These are phyloP conservation scores for Cyclocybe cylindracea DNA, from an alignment of 768 basidiomycete species.

Conservation along the genomic window DNA sequence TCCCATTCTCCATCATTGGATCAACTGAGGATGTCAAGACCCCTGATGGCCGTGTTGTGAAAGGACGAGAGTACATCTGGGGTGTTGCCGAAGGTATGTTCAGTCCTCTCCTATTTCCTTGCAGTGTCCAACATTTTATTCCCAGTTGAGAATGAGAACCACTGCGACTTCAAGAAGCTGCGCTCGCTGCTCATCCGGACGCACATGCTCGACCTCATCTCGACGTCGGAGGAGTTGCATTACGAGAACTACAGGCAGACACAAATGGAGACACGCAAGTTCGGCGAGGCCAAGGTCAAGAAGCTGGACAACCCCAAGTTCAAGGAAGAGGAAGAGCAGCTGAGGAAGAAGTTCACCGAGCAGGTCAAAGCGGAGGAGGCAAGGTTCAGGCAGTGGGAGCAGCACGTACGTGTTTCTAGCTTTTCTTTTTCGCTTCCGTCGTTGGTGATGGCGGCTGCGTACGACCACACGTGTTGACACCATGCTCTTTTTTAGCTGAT, in stretches of 20 bases:
- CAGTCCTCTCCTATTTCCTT: not conserved
- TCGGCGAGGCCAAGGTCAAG: conserved; percentile 97
- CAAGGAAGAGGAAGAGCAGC: conserved; percentile 97
- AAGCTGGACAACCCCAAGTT: conserved; percentile 99
- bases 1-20: conserved; percentile 99
- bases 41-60: conserved; percentile 87
- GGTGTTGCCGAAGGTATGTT: conserved; percentile 95
- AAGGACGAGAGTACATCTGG: conserved; percentile 98
- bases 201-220: conserved; percentile 98
- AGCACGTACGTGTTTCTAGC: conserved; percentile 68
- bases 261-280: conserved; percentile 99
- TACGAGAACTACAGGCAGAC: conserved; percentile 98
- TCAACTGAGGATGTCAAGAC: conserved; percentile 94
- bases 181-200: conserved; percentile 94
- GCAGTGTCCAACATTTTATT: not conserved
- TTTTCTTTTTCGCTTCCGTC: conserved; percentile 2
- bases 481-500: conserved; percentile 68
- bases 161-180: conserved; percentile 99
- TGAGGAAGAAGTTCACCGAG: conserved; percentile 97
- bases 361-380: conserved; percentile 99
- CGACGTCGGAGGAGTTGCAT: conserved; percentile 92
- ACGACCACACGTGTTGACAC: conserved; percentile 9
- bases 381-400: conserved; percentile 98
- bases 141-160: conserved; percentile 96
- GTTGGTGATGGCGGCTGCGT: conserved; percentile 5